Evolutionary conservation across 805 yeast species (phyloP).

Genomic region (Teunomyces pallodes): DNA sequence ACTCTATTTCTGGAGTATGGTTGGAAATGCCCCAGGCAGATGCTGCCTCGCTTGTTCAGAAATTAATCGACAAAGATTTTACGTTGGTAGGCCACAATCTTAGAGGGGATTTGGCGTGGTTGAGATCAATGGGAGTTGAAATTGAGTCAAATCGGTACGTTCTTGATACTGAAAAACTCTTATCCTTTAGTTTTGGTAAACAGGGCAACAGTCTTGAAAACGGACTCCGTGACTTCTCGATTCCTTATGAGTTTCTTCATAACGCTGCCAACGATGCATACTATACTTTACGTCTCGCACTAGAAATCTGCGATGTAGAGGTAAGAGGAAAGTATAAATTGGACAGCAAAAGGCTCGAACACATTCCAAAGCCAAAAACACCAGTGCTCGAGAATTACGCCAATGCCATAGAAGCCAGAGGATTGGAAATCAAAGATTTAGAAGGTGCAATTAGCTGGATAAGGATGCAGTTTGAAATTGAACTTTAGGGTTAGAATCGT

Average conservation of each 20-base stretch:
- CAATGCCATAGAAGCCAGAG: too few relatives aligned
- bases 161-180: slow-evolving; percentile 51
- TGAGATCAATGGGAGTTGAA: slow-evolving; percentile 43
- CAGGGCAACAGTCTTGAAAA: slow-evolving; percentile 46
- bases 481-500: too few relatives aligned
- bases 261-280: slow-evolving; percentile 75
- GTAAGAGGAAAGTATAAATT: neutral
- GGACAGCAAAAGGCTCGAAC: too few relatives aligned
- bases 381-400: too few relatives aligned
- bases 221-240: slow-evolving; percentile 42
- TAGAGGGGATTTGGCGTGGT: slow-evolving; percentile 53
- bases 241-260: slow-evolving; percentile 61
- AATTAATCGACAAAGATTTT: slow-evolving; percentile 33
- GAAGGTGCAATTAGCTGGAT: too few relatives aligned
- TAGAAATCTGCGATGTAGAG: slow-evolving; percentile 45
- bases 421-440: too few relatives aligned
- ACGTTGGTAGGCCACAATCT: slow-evolving; percentile 62
- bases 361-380: too few relatives aligned
- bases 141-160: slow-evolving; percentile 34
- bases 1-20: slow-evolving; percentile 52
- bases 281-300: slow-evolving; percentile 52
- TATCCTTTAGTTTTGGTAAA: slow-evolving; percentile 38
- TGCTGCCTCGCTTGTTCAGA: slow-evolving; percentile 39
- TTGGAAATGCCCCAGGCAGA: slow-evolving; percentile 36
- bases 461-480: too few relatives aligned